Base-by-base conservation (phyloP, 306 rosid genomes). In the Rosa persica region DNA sequence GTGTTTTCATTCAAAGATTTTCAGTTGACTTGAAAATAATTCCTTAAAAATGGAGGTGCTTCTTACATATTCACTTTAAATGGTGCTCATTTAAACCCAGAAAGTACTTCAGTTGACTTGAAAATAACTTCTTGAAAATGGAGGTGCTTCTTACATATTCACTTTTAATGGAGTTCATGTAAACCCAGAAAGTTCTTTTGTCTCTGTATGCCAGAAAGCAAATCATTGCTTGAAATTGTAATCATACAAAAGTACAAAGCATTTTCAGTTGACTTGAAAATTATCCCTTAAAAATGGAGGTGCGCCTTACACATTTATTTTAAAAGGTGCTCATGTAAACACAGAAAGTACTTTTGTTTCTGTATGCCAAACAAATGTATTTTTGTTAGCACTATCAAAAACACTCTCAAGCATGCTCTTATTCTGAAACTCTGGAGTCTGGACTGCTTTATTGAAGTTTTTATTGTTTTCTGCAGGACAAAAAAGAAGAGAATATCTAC, bases 401-500 rank as follows among this genome's bases (percentile, higher is more conserved):
- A 36, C 13, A 6, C 11, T 34, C 0, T 8, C 12, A 17, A 34
- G 46, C 70, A 36, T 34, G 23, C 12, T 38, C 44, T 62, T 62
- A 49, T 60, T 76, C 40, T 19, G 57, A n/a, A 12, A 27, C 60
- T 15, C 36, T 5, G n/a, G 51, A 25, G n/a, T 15, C 36, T 5
- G n/a, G 51, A 25, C 19, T 60, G 11, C 5, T 60, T 42, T 44
- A 34, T 46, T 17, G 46, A 74, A 40, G 16, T 17, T 72, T 74
- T 46, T 22, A 15, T 74, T 7, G 16, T 54, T 57, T 49, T 78
- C 11, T 79, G 79, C 80, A 96, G 99, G 85, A 72, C 47, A 87
- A 85, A 83, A 80, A 71, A 84, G 96, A 96, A 79, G 97, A 90
- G 76, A 86, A 77, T 72, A 93, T 96, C 79, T 96, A 96, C 80